Percentiles rank a stretch among this genome's conserved stretches.
Evolutionary conservation across 2,329 filamentous ascomycete species (phyloP).

Genomic region (Penicillium sp.): DNA sequence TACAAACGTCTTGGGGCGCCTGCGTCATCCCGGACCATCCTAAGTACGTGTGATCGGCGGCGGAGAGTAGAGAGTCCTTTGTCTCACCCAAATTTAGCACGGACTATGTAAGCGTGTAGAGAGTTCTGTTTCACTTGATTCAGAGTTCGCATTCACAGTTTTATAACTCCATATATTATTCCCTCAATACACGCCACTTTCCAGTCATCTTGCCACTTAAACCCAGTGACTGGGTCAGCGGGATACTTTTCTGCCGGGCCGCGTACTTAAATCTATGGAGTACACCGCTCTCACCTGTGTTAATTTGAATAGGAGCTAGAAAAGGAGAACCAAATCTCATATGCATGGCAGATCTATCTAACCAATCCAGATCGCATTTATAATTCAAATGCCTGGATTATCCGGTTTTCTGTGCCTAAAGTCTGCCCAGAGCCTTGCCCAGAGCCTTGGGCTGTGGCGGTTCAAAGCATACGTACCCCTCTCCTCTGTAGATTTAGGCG

Average conservation of each 20-base stretch:
- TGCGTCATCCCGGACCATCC: constrained; percentile 1
- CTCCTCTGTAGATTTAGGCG: not conserved
- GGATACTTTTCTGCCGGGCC: not conserved
- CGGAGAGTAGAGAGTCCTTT: constrained; percentile 3
- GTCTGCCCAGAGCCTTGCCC: not conserved
- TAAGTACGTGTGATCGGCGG: constrained; percentile 8
- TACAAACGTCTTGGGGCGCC: not conserved
- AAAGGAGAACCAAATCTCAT: not conserved
- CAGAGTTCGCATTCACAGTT: not conserved
- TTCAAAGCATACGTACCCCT: not conserved
- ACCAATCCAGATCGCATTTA: not conserved
- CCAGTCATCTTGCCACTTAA: not conserved
- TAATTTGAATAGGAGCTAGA: not conserved
- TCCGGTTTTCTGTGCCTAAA: not conserved
- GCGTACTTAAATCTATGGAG: not conserved
- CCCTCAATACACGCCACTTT: not conserved
- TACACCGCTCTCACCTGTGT: not conserved
- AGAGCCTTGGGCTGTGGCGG: not conserved
- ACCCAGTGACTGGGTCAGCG: not conserved
- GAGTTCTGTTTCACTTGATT: not conserved
- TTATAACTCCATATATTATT: too few relatives aligned
- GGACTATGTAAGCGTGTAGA: not conserved
- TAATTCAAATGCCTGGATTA: not conserved
- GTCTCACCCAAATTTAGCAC: constrained; percentile 17
- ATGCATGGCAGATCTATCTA: not conserved